Conservation (phyloP, 192 early-diverging fungal genomes). For the Bifiguratus adelaidae region DNA sequence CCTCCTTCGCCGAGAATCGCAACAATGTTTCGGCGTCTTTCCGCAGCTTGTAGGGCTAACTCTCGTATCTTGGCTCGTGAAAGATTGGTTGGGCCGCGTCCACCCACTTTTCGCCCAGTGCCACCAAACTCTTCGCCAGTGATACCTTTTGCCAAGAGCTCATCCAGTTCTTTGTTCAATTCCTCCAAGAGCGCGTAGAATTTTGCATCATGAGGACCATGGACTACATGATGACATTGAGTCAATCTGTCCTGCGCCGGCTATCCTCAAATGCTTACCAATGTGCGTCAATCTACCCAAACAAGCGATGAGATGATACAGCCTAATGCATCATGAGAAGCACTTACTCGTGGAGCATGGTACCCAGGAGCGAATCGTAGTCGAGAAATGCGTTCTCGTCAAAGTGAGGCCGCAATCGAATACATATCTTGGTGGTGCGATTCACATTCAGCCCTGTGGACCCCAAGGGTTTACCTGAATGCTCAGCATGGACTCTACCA, state of each 20-base stretch:
- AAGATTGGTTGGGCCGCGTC: conserved; percentile 21
- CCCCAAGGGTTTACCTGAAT: neutral
- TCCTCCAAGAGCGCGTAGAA: conserved; percentile 52
- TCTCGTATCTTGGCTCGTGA: conserved; percentile 15
- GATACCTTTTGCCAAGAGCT: conserved; percentile 30
- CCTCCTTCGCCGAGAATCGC: conserved; percentile 49
- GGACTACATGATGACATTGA: conserved; percentile 19
- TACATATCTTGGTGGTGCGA: conserved; percentile 46
- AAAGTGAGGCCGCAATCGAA: conserved; percentile 47
- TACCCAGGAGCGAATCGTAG: conserved; percentile 54
- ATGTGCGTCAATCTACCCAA: neutral
- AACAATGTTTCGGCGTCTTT: conserved; percentile 29
- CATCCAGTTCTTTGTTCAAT: conserved; percentile 51
- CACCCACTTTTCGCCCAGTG: conserved; percentile 34
- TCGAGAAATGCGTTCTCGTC: conserved; percentile 43
- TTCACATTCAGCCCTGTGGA: conserved; percentile 59
- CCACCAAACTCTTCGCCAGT: conserved; percentile 45
- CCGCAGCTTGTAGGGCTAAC: conserved; percentile 41
- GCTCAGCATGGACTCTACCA: neutral
- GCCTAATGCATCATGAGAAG: neutral
- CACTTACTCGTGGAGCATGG: conserved; percentile 64
- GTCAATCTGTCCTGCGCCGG: neutral
- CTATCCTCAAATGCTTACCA: neutral
- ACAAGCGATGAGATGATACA: neutral
- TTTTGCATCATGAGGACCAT: conserved; percentile 49